These are phyloP conservation scores for Cryptococcus amylolentus DNA, from an alignment of 1,284 basidiomycete species.

Conservation along the genomic window DNA sequence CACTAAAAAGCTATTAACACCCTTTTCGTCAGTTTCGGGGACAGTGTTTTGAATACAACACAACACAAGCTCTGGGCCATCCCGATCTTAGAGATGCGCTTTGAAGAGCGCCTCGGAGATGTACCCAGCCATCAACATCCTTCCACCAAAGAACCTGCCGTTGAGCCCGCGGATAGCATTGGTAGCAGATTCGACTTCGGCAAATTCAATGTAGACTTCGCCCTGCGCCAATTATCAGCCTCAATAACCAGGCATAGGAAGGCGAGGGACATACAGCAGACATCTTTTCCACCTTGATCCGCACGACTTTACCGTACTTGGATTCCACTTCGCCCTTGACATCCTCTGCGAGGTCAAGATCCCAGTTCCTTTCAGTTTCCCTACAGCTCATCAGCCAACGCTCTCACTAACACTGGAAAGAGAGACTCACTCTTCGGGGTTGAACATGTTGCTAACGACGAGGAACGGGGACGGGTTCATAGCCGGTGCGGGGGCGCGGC, in stretches of 20 bases:
- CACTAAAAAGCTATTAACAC: too few species aligned
- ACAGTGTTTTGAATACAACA: too few species aligned
- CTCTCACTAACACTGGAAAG: not conserved
- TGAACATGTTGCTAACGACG: conserved; percentile 91
- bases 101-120: conserved; percentile 91
- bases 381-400: conserved; percentile 49
- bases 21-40: too few species aligned
- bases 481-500: conserved; percentile 53
- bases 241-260: not conserved
- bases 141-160: conserved; percentile 92
- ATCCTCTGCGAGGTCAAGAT: conserved; percentile 91
- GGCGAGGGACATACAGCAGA: conserved; percentile 62
- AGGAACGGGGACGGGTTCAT: conserved; percentile 76
- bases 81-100: conserved; percentile 57
- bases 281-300: conserved; percentile 91
- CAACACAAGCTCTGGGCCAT: too few species aligned
- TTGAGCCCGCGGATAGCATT: conserved; percentile 84
- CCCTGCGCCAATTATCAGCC: conserved; percentile 59
- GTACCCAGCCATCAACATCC: conserved; percentile 75
- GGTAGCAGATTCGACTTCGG: conserved; percentile 70
- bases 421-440: conserved; percentile 77
- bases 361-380: conserved; percentile 95
- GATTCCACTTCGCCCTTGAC: conserved; percentile 88
- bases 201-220: conserved; percentile 95
- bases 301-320: conserved; percentile 82